Conservation (phyloP, 2,329 filamentous ascomycete species). For the Beauveria sp. region DNA sequence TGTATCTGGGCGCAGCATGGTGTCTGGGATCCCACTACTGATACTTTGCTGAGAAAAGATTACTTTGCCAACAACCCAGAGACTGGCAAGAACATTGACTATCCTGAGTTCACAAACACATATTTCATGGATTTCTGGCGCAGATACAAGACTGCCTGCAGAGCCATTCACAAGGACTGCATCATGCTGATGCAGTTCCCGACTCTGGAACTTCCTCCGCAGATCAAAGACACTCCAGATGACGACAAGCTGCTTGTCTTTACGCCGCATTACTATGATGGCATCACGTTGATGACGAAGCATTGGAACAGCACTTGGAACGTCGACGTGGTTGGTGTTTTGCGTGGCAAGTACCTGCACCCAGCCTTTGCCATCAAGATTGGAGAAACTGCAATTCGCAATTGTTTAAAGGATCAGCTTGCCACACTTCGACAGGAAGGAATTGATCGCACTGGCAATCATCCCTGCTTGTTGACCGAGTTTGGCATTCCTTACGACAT, state of each 20-base stretch:
- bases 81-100: slow-evolving; percentile 67
- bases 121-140: slow-evolving; percentile 87
- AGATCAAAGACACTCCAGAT: slow-evolving; percentile 77
- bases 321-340: slow-evolving; percentile 85
- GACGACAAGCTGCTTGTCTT: slow-evolving; percentile 89
- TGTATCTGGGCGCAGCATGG: slow-evolving; percentile 97
- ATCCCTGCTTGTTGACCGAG: slow-evolving; percentile 85
- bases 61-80: slow-evolving; percentile 78
- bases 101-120: slow-evolving; percentile 79
- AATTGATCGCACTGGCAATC: slow-evolving; percentile 76
- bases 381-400: slow-evolving; percentile 87
- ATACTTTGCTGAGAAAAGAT: slow-evolving; percentile 71
- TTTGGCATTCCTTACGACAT: slow-evolving; percentile 98
- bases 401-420: slow-evolving; percentile 85
- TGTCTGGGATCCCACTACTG: slow-evolving; percentile 78
- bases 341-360: slow-evolving; percentile 80
- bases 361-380: slow-evolving; percentile 90
- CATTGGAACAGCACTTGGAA: slow-evolving; percentile 99
- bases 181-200: slow-evolving; percentile 90
- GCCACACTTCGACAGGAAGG: slow-evolving; percentile 78
- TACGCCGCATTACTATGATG: slow-evolving; percentile 93
- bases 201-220: slow-evolving; percentile 83
- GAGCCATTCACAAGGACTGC: slow-evolving; percentile 66
- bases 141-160: slow-evolving; percentile 65
- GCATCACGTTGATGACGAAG: slow-evolving; percentile 93